Base-by-base conservation (phyloP, 108 stramenopile genomes). In the Skeletonema tropicum region DNA sequence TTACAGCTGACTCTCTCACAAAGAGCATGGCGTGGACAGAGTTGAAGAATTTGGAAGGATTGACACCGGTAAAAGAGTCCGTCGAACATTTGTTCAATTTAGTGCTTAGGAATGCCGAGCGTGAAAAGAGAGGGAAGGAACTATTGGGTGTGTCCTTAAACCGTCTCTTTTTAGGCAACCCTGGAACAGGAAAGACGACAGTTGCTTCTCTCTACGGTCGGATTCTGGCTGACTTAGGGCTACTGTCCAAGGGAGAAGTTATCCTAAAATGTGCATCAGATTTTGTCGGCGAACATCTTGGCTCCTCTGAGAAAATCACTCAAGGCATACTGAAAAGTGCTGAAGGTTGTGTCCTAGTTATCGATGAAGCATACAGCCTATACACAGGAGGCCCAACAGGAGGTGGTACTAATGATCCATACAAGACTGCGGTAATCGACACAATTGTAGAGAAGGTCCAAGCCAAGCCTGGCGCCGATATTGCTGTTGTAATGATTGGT, bases 131-230 rank as follows among this genome's bases (percentile, higher is more conserved):
- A 21, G 85, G 85, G 3, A 38, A 85, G 49, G 70, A 76, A 6
- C 74, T 66, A 10, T 45, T 85, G 2, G 76, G 69, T 32, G 63
- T 92, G 12, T 75, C 68, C 48, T 74, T 94, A 11, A 92, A 94
- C 65, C 67, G 91, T 0, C 30, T 90, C 23, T 89, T 94, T 60
- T 63, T 94, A 6, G 93, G 93, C 17, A 90, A 91, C 67, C 92
- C 92, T 3, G 92, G 92, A 6, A 89, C 86, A 36, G 92, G 90
- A 17, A 90, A 91, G 63, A 91, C 93, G 3, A 90, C 92, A 8
- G 85, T 86, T 17, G 93, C 89, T 19, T 77, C 84, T 21, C 4
- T 92, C 10, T 94, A 94, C 59, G 88, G 82, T 4, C 65, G 64
- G 0, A 64, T 94, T 3, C 71, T 94, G 25, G 84, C 75, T 49